phyloP scores from a whole-genome alignment of 257 asterid genomes.

The Paulownia fortunei region DNA sequence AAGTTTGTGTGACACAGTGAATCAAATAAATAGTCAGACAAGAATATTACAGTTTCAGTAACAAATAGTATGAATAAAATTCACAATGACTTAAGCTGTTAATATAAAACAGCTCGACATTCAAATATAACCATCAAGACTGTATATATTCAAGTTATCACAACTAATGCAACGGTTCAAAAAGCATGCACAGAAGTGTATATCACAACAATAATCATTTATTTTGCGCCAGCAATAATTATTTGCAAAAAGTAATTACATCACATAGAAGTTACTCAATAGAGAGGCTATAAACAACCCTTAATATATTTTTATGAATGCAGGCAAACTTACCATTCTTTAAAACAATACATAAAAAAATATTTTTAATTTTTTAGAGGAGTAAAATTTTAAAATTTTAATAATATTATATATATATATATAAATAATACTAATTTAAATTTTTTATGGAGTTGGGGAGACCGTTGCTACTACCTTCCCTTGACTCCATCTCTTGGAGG shows the following conservation, averaged over 20 bases:
- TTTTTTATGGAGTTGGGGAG: too few species aligned
- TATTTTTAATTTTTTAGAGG: too few species aligned
- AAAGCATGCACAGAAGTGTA: not conserved
- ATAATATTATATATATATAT: too few species aligned
- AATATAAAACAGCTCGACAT: not conserved
- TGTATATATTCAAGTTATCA: not conserved
- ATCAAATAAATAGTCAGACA: not conserved
- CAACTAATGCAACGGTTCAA: not conserved
- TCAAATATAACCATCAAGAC: not conserved
- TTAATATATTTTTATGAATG: not conserved
- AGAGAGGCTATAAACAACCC: not conserved
- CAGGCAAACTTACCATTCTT: conserved; percentile 28
- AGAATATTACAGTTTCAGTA: not conserved
- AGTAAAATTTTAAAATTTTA: too few species aligned
- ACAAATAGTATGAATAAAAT: not conserved
- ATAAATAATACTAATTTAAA: too few species aligned
- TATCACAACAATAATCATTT: not conserved
- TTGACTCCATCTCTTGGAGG: too few species aligned
- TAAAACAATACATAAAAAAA: too few species aligned
- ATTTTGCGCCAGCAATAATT: too few species aligned
- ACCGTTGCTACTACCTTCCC: too few species aligned
- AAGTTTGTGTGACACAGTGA: conserved; percentile 14
- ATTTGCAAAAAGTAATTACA: not conserved
- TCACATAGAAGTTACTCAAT: not conserved
- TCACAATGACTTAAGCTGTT: not conserved